Conservation (phyloP, 2,329 filamentous ascomycete species). For the Pseudogymnoascus sp. region DNA sequence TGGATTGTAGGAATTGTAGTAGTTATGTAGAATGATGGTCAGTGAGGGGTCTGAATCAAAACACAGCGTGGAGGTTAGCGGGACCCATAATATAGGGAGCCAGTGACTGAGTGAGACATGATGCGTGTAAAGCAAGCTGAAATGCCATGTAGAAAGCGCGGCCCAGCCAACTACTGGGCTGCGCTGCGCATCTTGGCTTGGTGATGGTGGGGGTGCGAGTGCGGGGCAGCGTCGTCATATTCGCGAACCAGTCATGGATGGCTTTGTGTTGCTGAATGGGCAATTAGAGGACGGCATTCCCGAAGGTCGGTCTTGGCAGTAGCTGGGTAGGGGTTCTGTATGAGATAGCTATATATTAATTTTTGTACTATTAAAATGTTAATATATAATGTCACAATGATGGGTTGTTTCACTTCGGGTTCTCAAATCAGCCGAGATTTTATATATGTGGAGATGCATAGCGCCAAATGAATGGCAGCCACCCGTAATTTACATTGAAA, state of each 20-base stretch:
- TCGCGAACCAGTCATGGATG: background rate
- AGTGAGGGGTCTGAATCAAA: background rate
- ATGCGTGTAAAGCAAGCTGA: conserved; percentile 5
- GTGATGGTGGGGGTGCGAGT: background rate
- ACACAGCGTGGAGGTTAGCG: background rate
- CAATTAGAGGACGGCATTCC: background rate
- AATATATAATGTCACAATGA: background rate
- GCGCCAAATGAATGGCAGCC: background rate
- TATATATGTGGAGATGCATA: conserved; percentile 1
- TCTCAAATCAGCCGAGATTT: background rate
- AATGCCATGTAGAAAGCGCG: background rate
- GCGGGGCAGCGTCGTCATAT: background rate
- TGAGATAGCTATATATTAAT: background rate
- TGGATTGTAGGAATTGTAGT: background rate
- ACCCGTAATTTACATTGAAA: background rate
- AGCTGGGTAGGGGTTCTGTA: background rate
- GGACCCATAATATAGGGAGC: conserved; percentile 6
- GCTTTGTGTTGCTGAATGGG: background rate
- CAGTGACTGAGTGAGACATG: background rate
- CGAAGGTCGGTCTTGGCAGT: background rate
- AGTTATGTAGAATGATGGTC: background rate
- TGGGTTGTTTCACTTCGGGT: background rate
- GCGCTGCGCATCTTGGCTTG: background rate
- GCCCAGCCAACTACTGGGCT: background rate
- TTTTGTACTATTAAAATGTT: background rate